These are phyloP conservation scores for Eimeria acervulina DNA, from an alignment of 169 alveolate species.

Conservation along the genomic window DNA sequence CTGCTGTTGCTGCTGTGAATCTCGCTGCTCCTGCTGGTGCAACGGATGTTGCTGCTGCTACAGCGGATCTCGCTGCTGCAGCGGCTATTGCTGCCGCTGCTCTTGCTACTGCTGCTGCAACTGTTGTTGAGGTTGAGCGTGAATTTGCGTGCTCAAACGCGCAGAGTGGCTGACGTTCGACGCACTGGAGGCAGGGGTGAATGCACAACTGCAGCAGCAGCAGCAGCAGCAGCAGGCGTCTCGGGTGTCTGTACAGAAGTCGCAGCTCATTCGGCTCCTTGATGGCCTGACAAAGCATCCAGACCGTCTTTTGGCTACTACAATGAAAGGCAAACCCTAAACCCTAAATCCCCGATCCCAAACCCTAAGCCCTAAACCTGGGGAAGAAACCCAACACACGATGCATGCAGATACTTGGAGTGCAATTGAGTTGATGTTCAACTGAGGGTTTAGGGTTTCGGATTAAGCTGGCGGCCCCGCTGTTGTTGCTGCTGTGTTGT, in stretches of 20 bases:
- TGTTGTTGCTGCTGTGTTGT: no score
- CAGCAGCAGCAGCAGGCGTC: slow-evolving; percentile 21
- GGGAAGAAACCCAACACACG: background rate
- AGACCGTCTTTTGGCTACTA: slow-evolving; percentile 43
- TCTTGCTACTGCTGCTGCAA: background rate
- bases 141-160: background rate
- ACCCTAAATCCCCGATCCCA: no score
- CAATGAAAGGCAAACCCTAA: slow-evolving; percentile 16
- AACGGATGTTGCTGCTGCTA: background rate
- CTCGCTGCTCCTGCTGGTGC: background rate
- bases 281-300: slow-evolving; percentile 76
- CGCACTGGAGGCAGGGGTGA: slow-evolving; percentile 44
- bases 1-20: background rate
- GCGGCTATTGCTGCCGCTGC: background rate
- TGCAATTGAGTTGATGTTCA: no score
- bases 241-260: slow-evolving; percentile 23
- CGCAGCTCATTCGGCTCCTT: slow-evolving; percentile 74
- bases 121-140: background rate
- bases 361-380: no score
- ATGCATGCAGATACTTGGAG: no score
- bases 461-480: no score
- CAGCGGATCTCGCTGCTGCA: background rate
- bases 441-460: no score
- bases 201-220: slow-evolving; percentile 44
- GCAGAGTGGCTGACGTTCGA: slow-evolving; percentile 77